A percentile compares a stretch with the other conserved stretches of the same genome.
Conservation (phyloP, 768 basidiomycete genomes). For the Boletellus ananas region DNA sequence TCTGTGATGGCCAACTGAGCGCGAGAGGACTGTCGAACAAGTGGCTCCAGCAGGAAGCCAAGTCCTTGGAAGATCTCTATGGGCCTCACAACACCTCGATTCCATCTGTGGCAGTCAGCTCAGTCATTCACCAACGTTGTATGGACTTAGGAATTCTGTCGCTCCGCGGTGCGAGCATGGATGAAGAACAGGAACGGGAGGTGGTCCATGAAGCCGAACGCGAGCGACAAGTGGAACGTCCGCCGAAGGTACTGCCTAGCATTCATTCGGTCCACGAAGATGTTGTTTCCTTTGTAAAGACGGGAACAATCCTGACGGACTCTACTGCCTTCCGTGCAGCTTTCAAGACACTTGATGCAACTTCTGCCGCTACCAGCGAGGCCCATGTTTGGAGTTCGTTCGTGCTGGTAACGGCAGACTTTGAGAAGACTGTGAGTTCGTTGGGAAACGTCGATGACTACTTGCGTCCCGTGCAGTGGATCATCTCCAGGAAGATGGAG, state of each 20-base stretch:
- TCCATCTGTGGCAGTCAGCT: not conserved
- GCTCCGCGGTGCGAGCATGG: constrained; percentile 24
- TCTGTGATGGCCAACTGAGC: constrained; percentile 3
- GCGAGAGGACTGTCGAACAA: constrained; percentile 5
- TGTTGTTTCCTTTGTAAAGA: not conserved
- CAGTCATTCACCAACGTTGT: constrained; percentile 24
- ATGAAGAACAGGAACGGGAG: constrained; percentile 47
- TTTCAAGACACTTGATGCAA: not conserved
- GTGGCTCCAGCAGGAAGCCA: constrained; percentile 43
- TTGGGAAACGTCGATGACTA: not conserved
- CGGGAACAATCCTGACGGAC: not conserved
- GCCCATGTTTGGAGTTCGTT: constrained; percentile 1
- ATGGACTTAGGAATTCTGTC: constrained; percentile 24
- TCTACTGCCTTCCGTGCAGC: not conserved
- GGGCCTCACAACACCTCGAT: constrained; percentile 5
- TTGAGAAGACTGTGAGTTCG: not conserved
- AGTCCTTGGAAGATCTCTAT: constrained; percentile 36
- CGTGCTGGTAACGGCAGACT: constrained; percentile 1
- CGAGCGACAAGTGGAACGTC: constrained; percentile 28
- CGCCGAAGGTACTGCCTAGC: not conserved
- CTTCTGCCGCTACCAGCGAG: not conserved
- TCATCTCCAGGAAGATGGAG: not conserved
- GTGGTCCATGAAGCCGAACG: constrained; percentile 39
- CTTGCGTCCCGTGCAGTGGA: constrained; percentile 4
- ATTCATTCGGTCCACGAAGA: not conserved